These are phyloP conservation scores for Drechslera avenae DNA, from an alignment of 2,329 filamentous ascomycete genomes.

Conservation along the genomic window DNA sequence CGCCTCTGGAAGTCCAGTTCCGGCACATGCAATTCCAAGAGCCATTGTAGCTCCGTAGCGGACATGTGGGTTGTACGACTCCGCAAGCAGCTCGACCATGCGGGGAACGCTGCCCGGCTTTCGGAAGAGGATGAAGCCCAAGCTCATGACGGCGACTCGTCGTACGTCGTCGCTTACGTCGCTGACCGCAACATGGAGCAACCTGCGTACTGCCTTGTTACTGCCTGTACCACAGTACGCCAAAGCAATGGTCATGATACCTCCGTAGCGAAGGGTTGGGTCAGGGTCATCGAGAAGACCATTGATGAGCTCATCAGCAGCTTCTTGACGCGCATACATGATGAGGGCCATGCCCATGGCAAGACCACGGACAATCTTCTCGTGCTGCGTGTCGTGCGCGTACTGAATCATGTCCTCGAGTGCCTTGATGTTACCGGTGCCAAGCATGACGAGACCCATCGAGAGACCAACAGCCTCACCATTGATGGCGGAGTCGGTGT, in stretches of 20 bases:
- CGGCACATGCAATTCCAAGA: conserved; percentile 95
- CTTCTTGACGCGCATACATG: conserved; percentile 96
- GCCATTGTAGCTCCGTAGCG: conserved; percentile 98
- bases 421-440: conserved; percentile 92
- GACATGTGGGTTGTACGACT: conserved; percentile 98
- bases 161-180: conserved; percentile 98
- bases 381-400: conserved; percentile 95
- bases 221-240: conserved; percentile 97
- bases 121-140: conserved; percentile 97
- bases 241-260: conserved; percentile 97
- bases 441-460: conserved; percentile 98
- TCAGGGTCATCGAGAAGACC: conserved; percentile 92
- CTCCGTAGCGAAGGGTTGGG: conserved; percentile 90
- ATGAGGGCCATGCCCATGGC: conserved; percentile 97
- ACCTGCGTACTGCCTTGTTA: conserved; percentile 96
- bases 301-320: conserved; percentile 91
- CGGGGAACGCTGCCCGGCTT: conserved; percentile 96
- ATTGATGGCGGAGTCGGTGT: conserved; percentile 92
- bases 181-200: conserved; percentile 94
- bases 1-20: conserved; percentile 92
- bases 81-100: conserved; percentile 97
- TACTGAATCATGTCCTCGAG: conserved; percentile 98
- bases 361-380: conserved; percentile 96
- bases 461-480: conserved; percentile 94
- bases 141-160: conserved; percentile 92